These are phyloP conservation scores for Talaromyces marneffei DNA, from an alignment of 2,329 filamentous ascomycete species.

Conservation along the genomic window DNA sequence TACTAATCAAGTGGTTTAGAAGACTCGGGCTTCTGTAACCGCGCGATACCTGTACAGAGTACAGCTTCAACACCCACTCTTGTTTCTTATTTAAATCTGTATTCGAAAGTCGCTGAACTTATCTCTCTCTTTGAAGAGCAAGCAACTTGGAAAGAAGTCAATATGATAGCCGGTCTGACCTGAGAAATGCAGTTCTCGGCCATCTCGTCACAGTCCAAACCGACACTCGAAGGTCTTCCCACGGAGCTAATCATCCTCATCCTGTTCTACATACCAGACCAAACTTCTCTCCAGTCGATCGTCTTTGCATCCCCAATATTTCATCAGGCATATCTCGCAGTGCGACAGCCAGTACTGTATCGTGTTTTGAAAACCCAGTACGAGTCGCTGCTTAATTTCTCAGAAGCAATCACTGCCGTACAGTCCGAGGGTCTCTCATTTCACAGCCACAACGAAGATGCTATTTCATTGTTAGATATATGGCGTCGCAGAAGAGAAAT, in stretches of 20 bases:
- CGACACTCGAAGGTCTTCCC: constrained; percentile 1
- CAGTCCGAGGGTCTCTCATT: constrained; percentile 3
- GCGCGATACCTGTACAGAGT: no score
- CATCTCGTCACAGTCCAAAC: background rate
- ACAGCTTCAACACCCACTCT: no score
- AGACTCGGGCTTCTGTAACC: no score
- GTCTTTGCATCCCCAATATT: background rate
- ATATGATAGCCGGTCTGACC: no score
- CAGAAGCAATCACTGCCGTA: constrained; percentile 2
- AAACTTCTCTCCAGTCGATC: background rate
- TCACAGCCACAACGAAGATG: background rate
- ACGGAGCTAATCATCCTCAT: background rate
- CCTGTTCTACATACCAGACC: background rate
- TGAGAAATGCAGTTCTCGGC: background rate
- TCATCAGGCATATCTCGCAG: constrained; percentile 2
- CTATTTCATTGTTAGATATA: background rate
- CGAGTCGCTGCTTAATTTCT: background rate
- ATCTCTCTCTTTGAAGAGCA: no score
- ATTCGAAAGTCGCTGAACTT: no score
- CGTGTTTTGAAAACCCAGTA: background rate
- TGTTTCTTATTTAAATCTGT: no score
- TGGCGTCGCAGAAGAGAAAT: constrained; percentile 1
- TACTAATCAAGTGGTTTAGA: no score
- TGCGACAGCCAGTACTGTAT: background rate
- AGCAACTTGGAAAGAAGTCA: no score